phyloP scores from a whole-genome alignment of 2,329 filamentous ascomycete genomes.

The Diaporthe destruens region DNA sequence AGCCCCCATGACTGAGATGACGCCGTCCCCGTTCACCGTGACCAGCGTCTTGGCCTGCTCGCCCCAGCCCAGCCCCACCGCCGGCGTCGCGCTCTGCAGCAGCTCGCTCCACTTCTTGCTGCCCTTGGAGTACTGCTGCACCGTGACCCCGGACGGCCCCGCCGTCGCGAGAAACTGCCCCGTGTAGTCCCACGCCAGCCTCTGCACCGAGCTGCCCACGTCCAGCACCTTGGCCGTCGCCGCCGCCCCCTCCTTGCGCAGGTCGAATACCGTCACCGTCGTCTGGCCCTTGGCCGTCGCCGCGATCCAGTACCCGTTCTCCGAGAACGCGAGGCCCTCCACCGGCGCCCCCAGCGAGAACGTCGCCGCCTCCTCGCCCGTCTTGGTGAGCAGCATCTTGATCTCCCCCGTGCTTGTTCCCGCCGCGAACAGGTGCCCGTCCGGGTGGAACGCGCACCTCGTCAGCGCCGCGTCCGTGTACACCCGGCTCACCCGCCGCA shows the following conservation, averaged over 20 bases:
- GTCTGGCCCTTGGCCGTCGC: constrained; percentile 83
- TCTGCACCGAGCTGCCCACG: constrained; percentile 81
- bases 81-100: constrained; percentile 79
- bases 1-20: constrained; percentile 76
- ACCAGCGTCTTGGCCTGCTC: constrained; percentile 79
- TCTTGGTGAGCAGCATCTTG: constrained; percentile 89
- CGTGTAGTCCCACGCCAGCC: constrained; percentile 91
- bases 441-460: constrained; percentile 89
- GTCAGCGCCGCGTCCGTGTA: constrained; percentile 83
- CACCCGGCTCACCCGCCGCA: constrained; percentile 80
- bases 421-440: constrained; percentile 92
- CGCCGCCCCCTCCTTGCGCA: constrained; percentile 89
- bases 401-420: constrained; percentile 85
- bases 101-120: constrained; percentile 92
- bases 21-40: constrained; percentile 79
- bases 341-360: constrained; percentile 79
- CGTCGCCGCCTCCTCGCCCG: constrained; percentile 79
- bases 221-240: constrained; percentile 87
- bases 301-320: constrained; percentile 97
- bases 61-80: constrained; percentile 83
- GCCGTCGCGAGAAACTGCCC: constrained; percentile 91
- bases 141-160: constrained; percentile 83
- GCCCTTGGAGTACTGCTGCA: constrained; percentile 90
- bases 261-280: constrained; percentile 87
- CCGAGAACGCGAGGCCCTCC: constrained; percentile 85